Evolutionary conservation across 2,329 filamentous ascomycete species (phyloP).

Genomic region (Penicillium sp.): DNA sequence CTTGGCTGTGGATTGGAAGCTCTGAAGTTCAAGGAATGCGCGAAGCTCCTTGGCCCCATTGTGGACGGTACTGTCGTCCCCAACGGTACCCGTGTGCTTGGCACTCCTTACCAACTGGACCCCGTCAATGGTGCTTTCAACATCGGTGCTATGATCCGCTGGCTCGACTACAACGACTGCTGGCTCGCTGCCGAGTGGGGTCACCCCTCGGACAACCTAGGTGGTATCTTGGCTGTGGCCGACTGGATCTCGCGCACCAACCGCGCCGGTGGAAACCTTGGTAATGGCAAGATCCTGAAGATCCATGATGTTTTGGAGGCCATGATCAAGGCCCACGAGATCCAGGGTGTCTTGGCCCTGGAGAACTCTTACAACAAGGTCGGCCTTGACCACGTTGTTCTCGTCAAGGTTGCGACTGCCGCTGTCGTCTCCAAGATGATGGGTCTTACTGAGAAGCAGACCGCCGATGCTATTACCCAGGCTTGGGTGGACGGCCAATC

Average conservation of each 20-base stretch:
- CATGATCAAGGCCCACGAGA: constrained; percentile 99
- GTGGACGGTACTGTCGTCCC: constrained; percentile 89
- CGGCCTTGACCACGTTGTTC: constrained; percentile 92
- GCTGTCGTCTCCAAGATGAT: constrained; percentile 96
- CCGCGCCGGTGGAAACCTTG: constrained; percentile 73
- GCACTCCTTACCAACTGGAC: constrained; percentile 91
- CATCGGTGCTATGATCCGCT: constrained; percentile 97
- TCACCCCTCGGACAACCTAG: constrained; percentile 96
- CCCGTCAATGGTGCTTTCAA: constrained; percentile 97
- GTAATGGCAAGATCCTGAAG: constrained; percentile 75
- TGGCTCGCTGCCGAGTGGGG: constrained; percentile 99
- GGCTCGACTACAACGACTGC: constrained; percentile 99
- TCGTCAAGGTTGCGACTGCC: constrained; percentile 95
- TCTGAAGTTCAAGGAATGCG: constrained; percentile 92
- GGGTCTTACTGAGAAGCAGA: constrained; percentile 84
- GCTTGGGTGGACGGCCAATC: constrained; percentile 97
- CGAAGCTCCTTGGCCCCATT: constrained; percentile 87
- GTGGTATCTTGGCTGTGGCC: constrained; percentile 91
- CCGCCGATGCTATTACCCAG: constrained; percentile 91
- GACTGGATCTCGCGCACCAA: constrained; percentile 98
- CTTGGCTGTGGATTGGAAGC: constrained; percentile 95
- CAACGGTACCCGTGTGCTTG: constrained; percentile 86
- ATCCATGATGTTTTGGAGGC: constrained; percentile 88
- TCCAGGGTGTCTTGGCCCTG: constrained; percentile 93
- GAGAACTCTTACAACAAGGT: constrained; percentile 99